These are phyloP conservation scores for Durotheca rogersii DNA, from an alignment of 495 filamentous ascomycete genomes.

Conservation along the genomic window DNA sequence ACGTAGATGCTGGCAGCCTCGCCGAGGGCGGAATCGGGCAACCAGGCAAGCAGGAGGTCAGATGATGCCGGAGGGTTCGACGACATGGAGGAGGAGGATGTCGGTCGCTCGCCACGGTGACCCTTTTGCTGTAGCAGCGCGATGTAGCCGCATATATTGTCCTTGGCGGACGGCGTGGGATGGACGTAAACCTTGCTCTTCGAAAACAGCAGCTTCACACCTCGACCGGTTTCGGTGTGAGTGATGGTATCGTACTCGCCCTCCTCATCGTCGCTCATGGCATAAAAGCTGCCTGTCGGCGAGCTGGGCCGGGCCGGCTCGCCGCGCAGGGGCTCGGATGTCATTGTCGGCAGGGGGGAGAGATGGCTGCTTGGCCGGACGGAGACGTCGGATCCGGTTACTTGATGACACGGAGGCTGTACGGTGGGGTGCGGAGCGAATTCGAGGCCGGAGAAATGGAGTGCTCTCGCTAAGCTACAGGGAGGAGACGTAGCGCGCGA, in stretches of 20 bases:
- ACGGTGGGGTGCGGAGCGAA: slow-evolving; percentile 1
- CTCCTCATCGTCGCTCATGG: slow-evolving; percentile 94
- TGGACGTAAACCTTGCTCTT: slow-evolving; percentile 99
- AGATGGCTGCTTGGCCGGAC: slow-evolving; percentile 18
- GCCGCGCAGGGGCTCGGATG: slow-evolving; percentile 33
- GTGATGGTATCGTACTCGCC: slow-evolving; percentile 94
- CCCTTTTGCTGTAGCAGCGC: slow-evolving; percentile 91
- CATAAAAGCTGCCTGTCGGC: slow-evolving; percentile 90
- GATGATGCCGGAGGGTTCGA: slow-evolving; percentile 47
- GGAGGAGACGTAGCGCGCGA: too few relatives aligned
- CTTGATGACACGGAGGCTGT: slow-evolving; percentile 8
- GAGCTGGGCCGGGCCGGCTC: slow-evolving; percentile 55
- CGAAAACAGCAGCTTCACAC: slow-evolving; percentile 92
- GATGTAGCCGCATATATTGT: slow-evolving; percentile 96
- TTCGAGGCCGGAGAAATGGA: too few relatives aligned
- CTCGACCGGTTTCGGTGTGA: slow-evolving; percentile 72
- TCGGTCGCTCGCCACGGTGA: slow-evolving; percentile 42
- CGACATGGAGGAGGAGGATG: slow-evolving; percentile 54
- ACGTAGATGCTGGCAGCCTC: slow-evolving; percentile 87
- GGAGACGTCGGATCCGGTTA: slow-evolving; percentile 23
- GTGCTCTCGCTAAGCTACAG: too few relatives aligned
- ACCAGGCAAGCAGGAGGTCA: slow-evolving; percentile 86
- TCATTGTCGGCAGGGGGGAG: slow-evolving; percentile 37
- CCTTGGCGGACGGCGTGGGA: slow-evolving; percentile 86
- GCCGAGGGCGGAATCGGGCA: slow-evolving; percentile 87